Percentiles rank a stretch among this genome's conserved stretches.
Evolutionary conservation across 257 asterid genomes (phyloP).

Genomic region (Verbena officinalis): DNA sequence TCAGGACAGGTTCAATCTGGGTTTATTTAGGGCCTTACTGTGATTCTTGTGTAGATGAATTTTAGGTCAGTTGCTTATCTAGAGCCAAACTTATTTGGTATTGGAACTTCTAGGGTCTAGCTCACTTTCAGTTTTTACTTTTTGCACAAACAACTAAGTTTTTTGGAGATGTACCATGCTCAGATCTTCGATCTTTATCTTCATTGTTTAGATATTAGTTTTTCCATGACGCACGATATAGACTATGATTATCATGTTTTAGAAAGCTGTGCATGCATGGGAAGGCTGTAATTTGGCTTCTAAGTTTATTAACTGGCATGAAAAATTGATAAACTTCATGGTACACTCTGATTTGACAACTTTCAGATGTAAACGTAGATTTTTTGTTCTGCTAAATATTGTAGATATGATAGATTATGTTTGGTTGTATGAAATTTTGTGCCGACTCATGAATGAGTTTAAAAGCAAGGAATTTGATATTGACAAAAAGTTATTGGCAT

Average conservation of each 20-base stretch:
- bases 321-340: not conserved
- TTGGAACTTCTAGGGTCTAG: no score
- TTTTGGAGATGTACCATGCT: not conserved
- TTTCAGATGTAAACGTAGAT: not conserved
- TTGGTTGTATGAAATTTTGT: not conserved
- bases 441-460: not conserved
- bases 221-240: no score
- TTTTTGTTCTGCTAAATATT: not conserved
- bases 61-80: not conserved
- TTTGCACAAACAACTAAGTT: not conserved
- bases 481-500: not conserved
- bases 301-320: not conserved
- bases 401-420: not conserved
- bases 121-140: no score
- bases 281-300: not conserved
- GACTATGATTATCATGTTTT: no score
- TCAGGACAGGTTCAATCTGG: not conserved
- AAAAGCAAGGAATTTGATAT: not conserved
- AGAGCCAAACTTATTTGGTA: no score
- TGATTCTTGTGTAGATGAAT: not conserved
- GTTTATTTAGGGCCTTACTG: not conserved
- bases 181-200: not conserved
- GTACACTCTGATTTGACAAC: not conserved
- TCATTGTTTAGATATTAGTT: not conserved
- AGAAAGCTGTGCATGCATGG: no score